Conservation (phyloP, 1,284 basidiomycete species). For the Ustilago curta region DNA sequence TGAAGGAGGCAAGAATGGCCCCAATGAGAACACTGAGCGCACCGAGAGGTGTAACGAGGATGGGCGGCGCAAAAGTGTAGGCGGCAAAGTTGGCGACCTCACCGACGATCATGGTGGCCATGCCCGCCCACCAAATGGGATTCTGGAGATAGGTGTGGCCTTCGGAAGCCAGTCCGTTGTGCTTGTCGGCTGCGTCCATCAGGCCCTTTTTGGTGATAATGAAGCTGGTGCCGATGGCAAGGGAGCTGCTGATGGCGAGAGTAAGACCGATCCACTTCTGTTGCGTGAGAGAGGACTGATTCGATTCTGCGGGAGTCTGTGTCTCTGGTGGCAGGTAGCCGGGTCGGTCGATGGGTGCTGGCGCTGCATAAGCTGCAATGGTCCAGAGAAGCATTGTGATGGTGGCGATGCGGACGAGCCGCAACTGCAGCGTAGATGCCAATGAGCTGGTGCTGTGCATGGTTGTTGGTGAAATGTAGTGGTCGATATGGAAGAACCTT, state of each 20-base stretch:
- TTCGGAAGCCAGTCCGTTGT: conserved; percentile 65
- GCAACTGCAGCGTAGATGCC: conserved; percentile 17
- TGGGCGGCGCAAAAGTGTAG: conserved; percentile 96
- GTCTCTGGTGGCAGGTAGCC: conserved; percentile 46
- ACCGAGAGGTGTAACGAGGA: conserved; percentile 94
- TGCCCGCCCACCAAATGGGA: conserved; percentile 98
- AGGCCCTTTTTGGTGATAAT: conserved; percentile 69
- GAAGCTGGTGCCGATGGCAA: conserved; percentile 68
- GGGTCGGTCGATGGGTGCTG: conserved; percentile 37
- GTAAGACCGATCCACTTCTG: conserved; percentile 68
- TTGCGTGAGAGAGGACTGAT: conserved; percentile 54
- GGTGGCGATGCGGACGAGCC: conserved; percentile 25
- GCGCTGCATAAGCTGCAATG: conserved; percentile 16
- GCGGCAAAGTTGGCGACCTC: conserved; percentile 96
- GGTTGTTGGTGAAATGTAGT: not conserved
- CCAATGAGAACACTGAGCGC: conserved; percentile 95
- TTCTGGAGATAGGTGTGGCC: conserved; percentile 80
- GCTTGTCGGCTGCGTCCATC: conserved; percentile 66
- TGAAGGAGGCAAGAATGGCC: conserved; percentile 81
- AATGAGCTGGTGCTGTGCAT: conserved; percentile 8
- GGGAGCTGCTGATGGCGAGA: conserved; percentile 65
- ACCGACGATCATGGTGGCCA: conserved; percentile 76
- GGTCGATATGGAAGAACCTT: no score
- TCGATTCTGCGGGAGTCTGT: conserved; percentile 32
- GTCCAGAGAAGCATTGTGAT: conserved; percentile 33